These are phyloP conservation scores for Macrolepiota albuminosa DNA, from an alignment of 768 basidiomycete genomes.

Conservation along the genomic window DNA sequence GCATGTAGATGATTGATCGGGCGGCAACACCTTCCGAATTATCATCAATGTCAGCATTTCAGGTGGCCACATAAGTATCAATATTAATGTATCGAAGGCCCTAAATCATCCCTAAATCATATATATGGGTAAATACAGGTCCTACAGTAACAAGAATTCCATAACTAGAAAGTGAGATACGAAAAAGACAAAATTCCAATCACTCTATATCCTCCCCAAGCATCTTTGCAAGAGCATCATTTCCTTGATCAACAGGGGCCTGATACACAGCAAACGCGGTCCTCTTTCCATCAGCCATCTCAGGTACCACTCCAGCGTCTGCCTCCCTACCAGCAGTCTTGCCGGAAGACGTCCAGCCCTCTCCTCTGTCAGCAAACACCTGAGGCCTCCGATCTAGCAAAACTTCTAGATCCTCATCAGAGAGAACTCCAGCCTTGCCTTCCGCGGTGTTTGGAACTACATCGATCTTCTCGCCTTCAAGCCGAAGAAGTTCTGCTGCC, in stretches of 20 bases:
- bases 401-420: constrained; percentile 74
- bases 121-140: too few relatives aligned
- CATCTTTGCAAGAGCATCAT: constrained; percentile 67
- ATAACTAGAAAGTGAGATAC: not conserved
- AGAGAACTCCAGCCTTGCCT: constrained; percentile 69
- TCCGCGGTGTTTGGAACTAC: constrained; percentile 73
- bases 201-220: constrained; percentile 41
- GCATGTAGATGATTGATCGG: not conserved
- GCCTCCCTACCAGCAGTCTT: constrained; percentile 2
- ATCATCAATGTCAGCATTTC: too few relatives aligned
- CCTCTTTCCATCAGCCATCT: constrained; percentile 27
- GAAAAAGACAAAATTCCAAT: not conserved
- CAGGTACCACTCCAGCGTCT: constrained; percentile 2
- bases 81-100: too few relatives aligned
- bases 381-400: constrained; percentile 76
- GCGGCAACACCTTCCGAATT: not conserved
- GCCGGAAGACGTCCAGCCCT: constrained; percentile 65
- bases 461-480: constrained; percentile 88
- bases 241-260: constrained; percentile 55
- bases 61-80: too few relatives aligned
- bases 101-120: too few relatives aligned
- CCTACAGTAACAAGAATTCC: not conserved
- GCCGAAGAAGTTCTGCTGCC: constrained; percentile 67
- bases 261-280: constrained; percentile 79
- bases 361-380: constrained; percentile 65